Conservation (phyloP, 345 rosid species). For the Pseudoturritis turrita region DNA sequence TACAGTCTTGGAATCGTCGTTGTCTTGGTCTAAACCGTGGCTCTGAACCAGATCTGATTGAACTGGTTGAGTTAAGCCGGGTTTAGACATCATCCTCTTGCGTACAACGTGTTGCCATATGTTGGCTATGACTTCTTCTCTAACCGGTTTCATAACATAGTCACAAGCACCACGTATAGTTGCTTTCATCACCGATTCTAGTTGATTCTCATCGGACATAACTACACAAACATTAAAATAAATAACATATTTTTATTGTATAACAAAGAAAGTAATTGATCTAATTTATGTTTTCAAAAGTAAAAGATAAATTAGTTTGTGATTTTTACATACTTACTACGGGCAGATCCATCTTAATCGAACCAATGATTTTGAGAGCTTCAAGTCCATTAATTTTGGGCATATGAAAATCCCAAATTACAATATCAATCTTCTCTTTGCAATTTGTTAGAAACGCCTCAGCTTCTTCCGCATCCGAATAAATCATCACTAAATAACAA, state of each 20-base stretch:
- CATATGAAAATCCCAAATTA: conserved; percentile 29
- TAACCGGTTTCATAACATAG: conserved; percentile 16
- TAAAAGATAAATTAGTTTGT: not conserved
- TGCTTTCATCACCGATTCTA: conserved; percentile 11
- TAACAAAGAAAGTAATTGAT: not conserved
- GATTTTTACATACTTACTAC: conserved; percentile 16
- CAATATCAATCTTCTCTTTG: conserved; percentile 1
- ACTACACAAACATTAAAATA: conserved; percentile 9
- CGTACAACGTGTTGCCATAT: conserved; percentile 29
- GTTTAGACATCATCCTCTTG: conserved; percentile 1
- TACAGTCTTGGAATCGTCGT: not conserved
- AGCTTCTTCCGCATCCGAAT: not conserved
- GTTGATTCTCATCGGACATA: conserved; percentile 1
- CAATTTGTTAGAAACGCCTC: not conserved
- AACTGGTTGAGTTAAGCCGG: not conserved
- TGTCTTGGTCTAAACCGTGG: not conserved
- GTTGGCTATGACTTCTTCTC: not conserved
- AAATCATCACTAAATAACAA: not conserved
- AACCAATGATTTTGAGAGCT: conserved; percentile 14
- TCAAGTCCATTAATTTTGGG: conserved; percentile 12
- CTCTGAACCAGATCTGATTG: not conserved
- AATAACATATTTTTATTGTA: not conserved
- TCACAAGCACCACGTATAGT: conserved; percentile 14
- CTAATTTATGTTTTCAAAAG: not conserved
- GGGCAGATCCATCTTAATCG: conserved; percentile 7